These are phyloP conservation scores for Fusarium sp. DNA, from an alignment of 2,329 filamentous ascomycete species.

Conservation along the genomic window DNA sequence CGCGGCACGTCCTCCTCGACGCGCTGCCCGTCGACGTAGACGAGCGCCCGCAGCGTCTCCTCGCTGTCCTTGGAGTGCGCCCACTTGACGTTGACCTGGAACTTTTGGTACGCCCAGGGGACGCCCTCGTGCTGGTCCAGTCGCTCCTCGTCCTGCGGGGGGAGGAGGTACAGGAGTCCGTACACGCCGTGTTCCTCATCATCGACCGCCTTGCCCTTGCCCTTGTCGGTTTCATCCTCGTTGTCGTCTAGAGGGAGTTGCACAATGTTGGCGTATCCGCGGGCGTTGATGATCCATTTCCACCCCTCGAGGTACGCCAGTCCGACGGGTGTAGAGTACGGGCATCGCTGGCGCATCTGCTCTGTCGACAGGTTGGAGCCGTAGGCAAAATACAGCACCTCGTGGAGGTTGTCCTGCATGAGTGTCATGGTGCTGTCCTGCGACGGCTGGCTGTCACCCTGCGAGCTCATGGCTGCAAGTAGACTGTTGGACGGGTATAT, in stretches of 20 bases:
- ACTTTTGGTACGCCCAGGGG: conserved; percentile 70
- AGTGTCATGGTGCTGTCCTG: conserved; percentile 52
- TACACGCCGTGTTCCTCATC: conserved; percentile 58
- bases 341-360: conserved; percentile 75
- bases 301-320: conserved; percentile 68
- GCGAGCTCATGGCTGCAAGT: conserved; percentile 41
- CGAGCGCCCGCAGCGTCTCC: conserved; percentile 57
- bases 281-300: conserved; percentile 74
- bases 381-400: conserved; percentile 75
- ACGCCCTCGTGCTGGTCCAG: conserved; percentile 74
- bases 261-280: conserved; percentile 78
- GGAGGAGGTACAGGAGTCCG: conserved; percentile 68
- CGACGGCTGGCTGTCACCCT: conserved; percentile 49
- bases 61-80: conserved; percentile 38
- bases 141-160: conserved; percentile 59
- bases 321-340: conserved; percentile 65
- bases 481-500: not conserved
- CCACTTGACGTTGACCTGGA: conserved; percentile 49
- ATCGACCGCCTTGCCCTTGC: conserved; percentile 7
- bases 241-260: conserved; percentile 31
- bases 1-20: conserved; percentile 55
- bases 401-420: conserved; percentile 50
- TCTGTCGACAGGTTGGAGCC: conserved; percentile 75
- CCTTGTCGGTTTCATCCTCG: conserved; percentile 1
- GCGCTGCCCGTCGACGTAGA: conserved; percentile 68